A percentile compares a stretch with the other conserved stretches of the same genome.
phyloP scores from a whole-genome alignment of 2,329 filamentous ascomycete genomes.

The Colletotrichum cordylinicola region DNA sequence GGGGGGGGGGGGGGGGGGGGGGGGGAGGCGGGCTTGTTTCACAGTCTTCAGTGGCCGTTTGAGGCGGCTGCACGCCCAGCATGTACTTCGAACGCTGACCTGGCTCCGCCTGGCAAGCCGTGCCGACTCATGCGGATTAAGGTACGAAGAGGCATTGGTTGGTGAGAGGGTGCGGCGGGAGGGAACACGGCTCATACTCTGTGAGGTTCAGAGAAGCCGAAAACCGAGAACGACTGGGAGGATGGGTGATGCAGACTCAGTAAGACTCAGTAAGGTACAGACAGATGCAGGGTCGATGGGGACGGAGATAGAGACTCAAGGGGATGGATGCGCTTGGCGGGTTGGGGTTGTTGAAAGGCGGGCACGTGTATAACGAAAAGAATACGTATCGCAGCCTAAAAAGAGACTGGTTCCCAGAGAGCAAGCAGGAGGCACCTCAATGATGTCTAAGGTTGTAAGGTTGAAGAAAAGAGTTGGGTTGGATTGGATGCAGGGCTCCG shows the following conservation, averaged over 20 bases:
- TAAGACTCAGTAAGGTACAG: background rate
- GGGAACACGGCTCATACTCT: background rate
- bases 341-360: background rate
- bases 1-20: background rate
- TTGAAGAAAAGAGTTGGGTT: slow-evolving; percentile 1
- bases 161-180: background rate
- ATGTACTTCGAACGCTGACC: background rate
- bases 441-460: background rate
- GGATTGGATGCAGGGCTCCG: background rate
- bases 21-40: slow-evolving; percentile 9
- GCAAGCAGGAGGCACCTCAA: background rate
- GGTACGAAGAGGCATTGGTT: background rate
- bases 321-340: background rate
- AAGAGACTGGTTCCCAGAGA: background rate
- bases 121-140: slow-evolving; percentile 1
- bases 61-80: slow-evolving; percentile 20
- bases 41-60: slow-evolving; percentile 15
- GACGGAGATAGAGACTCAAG: background rate
- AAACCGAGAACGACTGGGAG: background rate
- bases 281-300: background rate
- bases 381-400: background rate
- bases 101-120: background rate
- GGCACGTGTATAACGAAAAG: background rate
- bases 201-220: slow-evolving; percentile 1
- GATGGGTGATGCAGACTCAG: background rate